A percentile compares a stretch with the other conserved stretches of the same genome.
Conservation (phyloP, 2,329 filamentous ascomycete genomes). For the Colletotrichum sp. region DNA sequence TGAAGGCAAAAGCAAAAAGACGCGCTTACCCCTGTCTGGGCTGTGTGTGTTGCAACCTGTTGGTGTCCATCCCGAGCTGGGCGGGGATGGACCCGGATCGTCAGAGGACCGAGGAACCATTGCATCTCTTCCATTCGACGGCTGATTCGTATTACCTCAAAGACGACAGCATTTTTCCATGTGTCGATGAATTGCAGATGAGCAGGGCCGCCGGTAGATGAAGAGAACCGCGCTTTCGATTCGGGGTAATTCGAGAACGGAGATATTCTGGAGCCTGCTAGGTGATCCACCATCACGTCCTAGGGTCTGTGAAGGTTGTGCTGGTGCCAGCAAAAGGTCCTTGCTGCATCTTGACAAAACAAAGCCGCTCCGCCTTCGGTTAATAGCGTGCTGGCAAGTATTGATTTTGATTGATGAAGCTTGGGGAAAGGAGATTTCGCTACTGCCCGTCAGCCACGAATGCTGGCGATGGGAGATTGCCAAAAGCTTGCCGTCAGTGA, state of each 20-base stretch:
- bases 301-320: not conserved
- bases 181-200: not conserved
- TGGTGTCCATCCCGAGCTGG: not conserved
- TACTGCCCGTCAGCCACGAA: not conserved
- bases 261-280: not conserved
- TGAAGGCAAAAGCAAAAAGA: not conserved
- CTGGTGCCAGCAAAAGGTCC: conserved; percentile 1
- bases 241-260: not conserved
- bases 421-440: not conserved
- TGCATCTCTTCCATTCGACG: not conserved
- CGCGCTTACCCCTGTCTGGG: not conserved
- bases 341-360: not conserved
- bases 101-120: not conserved
- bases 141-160: not conserved
- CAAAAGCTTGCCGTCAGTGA: not conserved
- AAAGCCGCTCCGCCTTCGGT: not conserved
- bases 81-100: not conserved
- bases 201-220: not conserved
- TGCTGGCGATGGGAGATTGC: not conserved
- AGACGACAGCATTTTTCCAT: not conserved
- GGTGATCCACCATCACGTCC: not conserved
- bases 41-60: not conserved
- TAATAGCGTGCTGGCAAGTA: not conserved
- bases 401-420: not conserved
- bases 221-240: not conserved